Conservation (phyloP, 441 rosid genomes). For the Oxalis stricta region DNA sequence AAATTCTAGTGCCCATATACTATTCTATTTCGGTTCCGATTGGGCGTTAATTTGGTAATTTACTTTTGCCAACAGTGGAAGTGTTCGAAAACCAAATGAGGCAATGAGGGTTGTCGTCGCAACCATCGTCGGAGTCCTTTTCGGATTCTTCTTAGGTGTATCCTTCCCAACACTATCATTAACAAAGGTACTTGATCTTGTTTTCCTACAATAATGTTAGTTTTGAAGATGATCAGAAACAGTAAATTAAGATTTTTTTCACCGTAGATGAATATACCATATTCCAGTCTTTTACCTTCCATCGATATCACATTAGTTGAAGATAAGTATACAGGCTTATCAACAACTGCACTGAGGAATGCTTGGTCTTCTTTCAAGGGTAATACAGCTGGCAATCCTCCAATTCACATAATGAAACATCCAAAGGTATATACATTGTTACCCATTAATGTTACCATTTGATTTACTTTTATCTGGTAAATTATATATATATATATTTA, state of each 20-base stretch:
- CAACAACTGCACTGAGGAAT: slow-evolving; percentile 46
- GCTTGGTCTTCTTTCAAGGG: slow-evolving; percentile 58
- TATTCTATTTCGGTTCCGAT: no score
- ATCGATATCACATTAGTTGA: slow-evolving; percentile 66
- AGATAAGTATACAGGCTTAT: slow-evolving; percentile 70
- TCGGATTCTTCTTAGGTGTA: slow-evolving; percentile 80
- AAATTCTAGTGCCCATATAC: no score
- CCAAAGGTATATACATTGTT: slow-evolving; percentile 29
- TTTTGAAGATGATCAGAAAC: background rate
- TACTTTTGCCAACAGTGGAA: no score
- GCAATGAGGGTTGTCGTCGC: slow-evolving; percentile 67
- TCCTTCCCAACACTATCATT: slow-evolving; percentile 67
- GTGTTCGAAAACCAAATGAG: slow-evolving; percentile 50
- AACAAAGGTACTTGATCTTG: slow-evolving; percentile 41
- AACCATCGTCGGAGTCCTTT: slow-evolving; percentile 48
- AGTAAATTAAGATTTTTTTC: slow-evolving; percentile 5
- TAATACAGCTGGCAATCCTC: slow-evolving; percentile 16
- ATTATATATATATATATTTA: background rate
- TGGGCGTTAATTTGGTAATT: no score
- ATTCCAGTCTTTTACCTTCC: slow-evolving; percentile 67
- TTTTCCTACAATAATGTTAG: background rate
- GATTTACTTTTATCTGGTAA: background rate
- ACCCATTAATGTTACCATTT: background rate
- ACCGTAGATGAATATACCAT: slow-evolving; percentile 72
- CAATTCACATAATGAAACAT: slow-evolving; percentile 16